phyloP scores from a whole-genome alignment of 1,284 basidiomycete genomes.

The Pulveroboletus sp. region DNA sequence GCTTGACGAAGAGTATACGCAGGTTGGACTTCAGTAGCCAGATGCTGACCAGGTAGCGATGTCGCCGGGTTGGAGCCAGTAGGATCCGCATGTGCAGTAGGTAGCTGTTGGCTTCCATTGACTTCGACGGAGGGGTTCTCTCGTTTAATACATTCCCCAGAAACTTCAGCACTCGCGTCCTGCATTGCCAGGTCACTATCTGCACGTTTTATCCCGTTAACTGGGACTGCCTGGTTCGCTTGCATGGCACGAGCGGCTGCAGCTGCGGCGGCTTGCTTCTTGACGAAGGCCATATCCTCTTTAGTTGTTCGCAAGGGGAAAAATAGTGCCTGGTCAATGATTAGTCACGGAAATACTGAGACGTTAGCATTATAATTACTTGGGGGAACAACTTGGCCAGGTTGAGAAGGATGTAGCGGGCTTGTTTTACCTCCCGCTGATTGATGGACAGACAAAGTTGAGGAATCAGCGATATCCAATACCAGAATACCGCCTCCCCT shows the following conservation, averaged over 20 bases:
- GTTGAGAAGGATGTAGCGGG: conserved; percentile 84
- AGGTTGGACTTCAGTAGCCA: conserved; percentile 32
- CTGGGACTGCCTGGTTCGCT: conserved; percentile 18
- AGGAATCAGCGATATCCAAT: conserved; percentile 97
- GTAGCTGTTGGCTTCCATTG: conserved; percentile 24
- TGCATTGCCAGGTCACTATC: conserved; percentile 33
- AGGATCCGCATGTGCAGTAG: conserved; percentile 15
- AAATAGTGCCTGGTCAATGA: conserved; percentile 75
- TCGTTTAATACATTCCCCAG: conserved; percentile 28
- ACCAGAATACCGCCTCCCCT: conserved; percentile 96
- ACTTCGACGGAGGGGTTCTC: conserved; percentile 18
- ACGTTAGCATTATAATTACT: conserved; percentile 44
- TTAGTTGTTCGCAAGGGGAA: conserved; percentile 91
- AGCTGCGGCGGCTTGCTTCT: conserved; percentile 40
- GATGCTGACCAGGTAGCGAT: conserved; percentile 20
- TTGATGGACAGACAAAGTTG: conserved; percentile 92
- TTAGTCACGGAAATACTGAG: conserved; percentile 10
- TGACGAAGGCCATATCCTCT: conserved; percentile 77
- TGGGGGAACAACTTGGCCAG: conserved; percentile 94
- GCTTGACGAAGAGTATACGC: conserved; percentile 60
- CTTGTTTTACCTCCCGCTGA: conserved; percentile 91
- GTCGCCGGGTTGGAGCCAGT: conserved; percentile 12
- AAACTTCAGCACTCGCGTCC: conserved; percentile 30
- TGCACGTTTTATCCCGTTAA: conserved; percentile 29
- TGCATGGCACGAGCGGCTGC: conserved; percentile 35